Evolutionary conservation across 257 asterid species (phyloP).

Genomic region (Scutellaria baicalensis): DNA sequence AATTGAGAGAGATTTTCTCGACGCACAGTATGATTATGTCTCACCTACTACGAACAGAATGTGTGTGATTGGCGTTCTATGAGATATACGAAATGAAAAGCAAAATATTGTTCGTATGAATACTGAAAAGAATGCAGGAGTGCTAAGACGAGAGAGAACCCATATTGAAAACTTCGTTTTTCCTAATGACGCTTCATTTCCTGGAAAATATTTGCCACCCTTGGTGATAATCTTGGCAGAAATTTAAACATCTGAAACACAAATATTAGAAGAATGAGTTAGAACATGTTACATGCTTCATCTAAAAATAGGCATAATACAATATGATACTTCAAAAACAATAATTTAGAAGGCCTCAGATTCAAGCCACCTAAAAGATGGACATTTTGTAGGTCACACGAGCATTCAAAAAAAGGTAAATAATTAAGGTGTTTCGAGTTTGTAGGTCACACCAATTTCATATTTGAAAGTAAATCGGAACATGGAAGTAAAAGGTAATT

Average conservation of each 20-base stretch:
- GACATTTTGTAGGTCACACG: too few species aligned
- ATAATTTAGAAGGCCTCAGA: too few species aligned
- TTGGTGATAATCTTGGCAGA: conserved; percentile 76
- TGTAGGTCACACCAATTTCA: not conserved
- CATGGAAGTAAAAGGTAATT: not conserved
- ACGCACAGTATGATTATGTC: not conserved
- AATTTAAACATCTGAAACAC: conserved; percentile 64
- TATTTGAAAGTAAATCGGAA: not conserved
- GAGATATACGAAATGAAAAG: not conserved
- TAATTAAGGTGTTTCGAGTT: not conserved
- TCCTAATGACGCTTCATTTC: conserved; percentile 84
- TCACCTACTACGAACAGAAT: not conserved
- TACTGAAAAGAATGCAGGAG: conserved; percentile 17
- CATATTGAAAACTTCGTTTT: not conserved
- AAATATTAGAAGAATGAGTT: conserved; percentile 1
- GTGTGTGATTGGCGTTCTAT: not conserved
- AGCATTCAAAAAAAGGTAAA: too few species aligned
- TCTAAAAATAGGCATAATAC: not conserved
- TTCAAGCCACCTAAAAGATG: too few species aligned
- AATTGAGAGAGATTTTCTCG: not conserved
- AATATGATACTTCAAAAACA: not conserved
- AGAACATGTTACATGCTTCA: not conserved
- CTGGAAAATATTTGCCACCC: conserved; percentile 66
- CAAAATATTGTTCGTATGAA: conserved; percentile 3
- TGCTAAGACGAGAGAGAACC: not conserved